Base-by-base conservation (phyloP, 192 early-diverging fungal genomes). In the Coemansia sp. region DNA sequence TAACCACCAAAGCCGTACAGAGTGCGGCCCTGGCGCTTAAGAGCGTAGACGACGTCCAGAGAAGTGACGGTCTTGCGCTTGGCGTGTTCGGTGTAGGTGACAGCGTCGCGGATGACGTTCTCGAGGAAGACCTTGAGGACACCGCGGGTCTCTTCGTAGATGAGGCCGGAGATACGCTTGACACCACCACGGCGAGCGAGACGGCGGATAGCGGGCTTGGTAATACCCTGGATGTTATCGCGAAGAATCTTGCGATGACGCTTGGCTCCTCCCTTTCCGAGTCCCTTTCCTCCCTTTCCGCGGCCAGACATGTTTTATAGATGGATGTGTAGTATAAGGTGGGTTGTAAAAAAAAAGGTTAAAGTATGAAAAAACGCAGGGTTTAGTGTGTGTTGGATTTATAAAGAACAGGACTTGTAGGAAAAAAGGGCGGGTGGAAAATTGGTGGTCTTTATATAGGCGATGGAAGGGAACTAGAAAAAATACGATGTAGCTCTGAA, bases 221-320 rank as follows among this genome's bases (percentile, higher is more conserved):
- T 97, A 83, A 97, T 97, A 68, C 95, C 92, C 85, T 87, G 80
- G 70, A 87, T 54, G 91, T 98, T 99, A 77, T 99, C 96, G 76
- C 96, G 93, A 75, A 99, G 90, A 90, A 98, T 98, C 90, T 98
- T 98, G 84, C 96, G 91, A 85, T 98, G 96, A 83, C 96, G 96
- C 91, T 98, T 98, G 85, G 96, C 96, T 51, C 96, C 96, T 54
- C 96, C 96, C 90, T 98, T 98, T 89, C 96, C 96, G 57, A 98
- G 87, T 82, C 96, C 95, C 86, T 97, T 97, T 87, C 96, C 96
- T 82, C 96, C 96, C 87, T 98, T 98, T 83, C 96, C 96, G 77
- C 96, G 92, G 77, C 96, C 96, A 89, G 96, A 89, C 96, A 98
- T 94, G 76, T 87, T n/a, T 25, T 48, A 32, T 50, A 25, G 30